These are phyloP conservation scores for Choanephora cucurbitarum DNA, from an alignment of 371 early-diverging fungal species.

Conservation along the genomic window DNA sequence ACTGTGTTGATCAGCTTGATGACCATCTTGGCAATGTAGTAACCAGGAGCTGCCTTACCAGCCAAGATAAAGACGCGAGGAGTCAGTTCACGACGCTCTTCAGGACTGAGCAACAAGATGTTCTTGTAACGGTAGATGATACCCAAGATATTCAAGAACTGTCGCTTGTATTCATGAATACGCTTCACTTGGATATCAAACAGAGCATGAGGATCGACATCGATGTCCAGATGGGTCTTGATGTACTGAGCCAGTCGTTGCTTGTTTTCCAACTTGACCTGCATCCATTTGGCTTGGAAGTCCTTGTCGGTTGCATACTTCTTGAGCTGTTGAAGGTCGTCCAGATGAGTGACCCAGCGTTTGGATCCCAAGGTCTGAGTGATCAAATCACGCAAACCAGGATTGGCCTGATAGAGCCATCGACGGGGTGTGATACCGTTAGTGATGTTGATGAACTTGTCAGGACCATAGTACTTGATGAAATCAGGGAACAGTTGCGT, in stretches of 20 bases:
- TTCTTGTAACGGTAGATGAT: slow-evolving; percentile 88
- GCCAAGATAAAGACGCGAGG: slow-evolving; percentile 84
- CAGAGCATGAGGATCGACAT: slow-evolving; percentile 80
- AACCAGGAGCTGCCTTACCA: slow-evolving; percentile 91
- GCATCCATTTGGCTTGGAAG: slow-evolving; percentile 85
- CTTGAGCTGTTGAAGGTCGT: slow-evolving; percentile 61
- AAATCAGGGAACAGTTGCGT: slow-evolving; percentile 86
- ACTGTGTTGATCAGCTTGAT: slow-evolving; percentile 95
- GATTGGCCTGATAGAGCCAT: slow-evolving; percentile 95
- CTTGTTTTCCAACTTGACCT: slow-evolving; percentile 87
- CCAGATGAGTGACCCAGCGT: slow-evolving; percentile 70
- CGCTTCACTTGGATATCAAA: slow-evolving; percentile 96
- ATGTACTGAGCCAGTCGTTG: slow-evolving; percentile 83
- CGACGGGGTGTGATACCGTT: slow-evolving; percentile 93
- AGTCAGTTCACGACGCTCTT: slow-evolving; percentile 62
- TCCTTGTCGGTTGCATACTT: slow-evolving; percentile 57
- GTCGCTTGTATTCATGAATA: slow-evolving; percentile 96
- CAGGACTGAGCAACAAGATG: slow-evolving; percentile 70
- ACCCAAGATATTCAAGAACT: slow-evolving; percentile 92
- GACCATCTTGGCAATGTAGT: slow-evolving; percentile 93
- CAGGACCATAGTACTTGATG: slow-evolving; percentile 76
- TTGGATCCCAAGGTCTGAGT: slow-evolving; percentile 73
- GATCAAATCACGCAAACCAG: slow-evolving; percentile 76
- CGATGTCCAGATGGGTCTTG: slow-evolving; percentile 59
- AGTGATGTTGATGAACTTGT: slow-evolving; percentile 90